Evolutionary conservation across 805 yeast genomes (phyloP), one percentile per base, ranked within the genome.

Genomic region (Starmerella etchellsii): DNA sequence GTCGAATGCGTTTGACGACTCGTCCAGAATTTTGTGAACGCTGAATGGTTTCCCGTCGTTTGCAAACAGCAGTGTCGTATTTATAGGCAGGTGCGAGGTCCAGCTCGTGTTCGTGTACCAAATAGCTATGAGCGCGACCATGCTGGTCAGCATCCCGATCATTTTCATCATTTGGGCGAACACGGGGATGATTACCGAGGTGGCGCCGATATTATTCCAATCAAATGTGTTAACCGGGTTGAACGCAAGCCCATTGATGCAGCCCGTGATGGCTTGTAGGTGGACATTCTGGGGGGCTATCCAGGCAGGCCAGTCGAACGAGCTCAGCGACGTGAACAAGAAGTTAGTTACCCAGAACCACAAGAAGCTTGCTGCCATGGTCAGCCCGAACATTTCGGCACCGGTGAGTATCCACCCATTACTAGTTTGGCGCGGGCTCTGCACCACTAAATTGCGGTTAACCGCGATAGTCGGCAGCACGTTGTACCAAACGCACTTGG

Each of bases 341-440:
- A 66, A 78, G 36, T 74, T 78, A 8, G 88, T 85, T 49, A 79
- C 61, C 77, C 81, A 78, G 54, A 71, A 73, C 70, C 76, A 78
- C 6, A 66, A 44, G 50, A 77, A 76, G 32, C 69, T 60, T 18
- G 57, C 57, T 13, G 49, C 43, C 40, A 72, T 63, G 1, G 63
- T 64, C 31, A 62, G 42, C 19, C 65, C 54, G 58, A 77, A 76
- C 52, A 73, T 70, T 43, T 57, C 61, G 49, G 69, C 70, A 43
- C 78, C 67, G 6, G 74, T 61, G 35, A 76, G 65, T 22, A 56
- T 66, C 84, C 84, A 77, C 2, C 81, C 80, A 51, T 73, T 64
- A 19, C 72, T 70, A 19, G 34, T 44, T 23, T 43, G 50, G 24
- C 52, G 38, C 22, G 42, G 37, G 22, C 60, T 61, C 4, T 50